A percentile compares a stretch with the other conserved stretches of the same genome.
Evolutionary conservation across 768 basidiomycete genomes (phyloP).

Genomic region (Boletus patriciae): DNA sequence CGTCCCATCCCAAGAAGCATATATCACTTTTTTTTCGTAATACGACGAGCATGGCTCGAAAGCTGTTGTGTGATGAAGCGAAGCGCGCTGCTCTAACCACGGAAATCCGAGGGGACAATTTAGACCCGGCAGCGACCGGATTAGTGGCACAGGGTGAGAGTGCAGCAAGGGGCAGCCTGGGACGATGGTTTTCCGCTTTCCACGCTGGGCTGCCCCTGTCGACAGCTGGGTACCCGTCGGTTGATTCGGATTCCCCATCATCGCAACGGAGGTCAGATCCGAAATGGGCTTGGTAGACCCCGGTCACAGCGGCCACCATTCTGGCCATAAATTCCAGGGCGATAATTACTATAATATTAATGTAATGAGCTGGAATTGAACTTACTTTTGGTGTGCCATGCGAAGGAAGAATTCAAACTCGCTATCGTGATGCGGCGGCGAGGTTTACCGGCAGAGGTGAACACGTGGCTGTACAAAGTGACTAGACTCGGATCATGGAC

Average conservation of each 20-base stretch:
- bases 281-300: constrained; percentile 17
- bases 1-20: constrained; percentile 4
- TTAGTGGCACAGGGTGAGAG: constrained; percentile 12
- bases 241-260: constrained; percentile 20
- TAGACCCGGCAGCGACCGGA: constrained; percentile 8
- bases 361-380: background rate
- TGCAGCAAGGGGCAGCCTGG: constrained; percentile 16
- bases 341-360: background rate
- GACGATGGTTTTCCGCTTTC: constrained; percentile 22
- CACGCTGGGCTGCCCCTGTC: constrained; percentile 34
- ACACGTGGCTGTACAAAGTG: constrained; percentile 23
- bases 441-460: background rate
- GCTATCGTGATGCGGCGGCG: background rate
- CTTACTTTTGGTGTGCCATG: constrained; percentile 1
- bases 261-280: constrained; percentile 29
- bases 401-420: background rate
- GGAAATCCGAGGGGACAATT: constrained; percentile 22
- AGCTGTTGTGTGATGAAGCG: background rate
- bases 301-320: constrained; percentile 10
- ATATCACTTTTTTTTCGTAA: constrained; percentile 1
- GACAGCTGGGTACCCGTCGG: background rate
- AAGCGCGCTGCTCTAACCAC: background rate
- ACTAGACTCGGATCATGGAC: constrained; percentile 7
- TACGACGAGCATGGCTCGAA: background rate
- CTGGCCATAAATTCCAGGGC: background rate